phyloP scores from a whole-genome alignment of 352 stramenopile species.

The Halophytophthora polymorphica region DNA sequence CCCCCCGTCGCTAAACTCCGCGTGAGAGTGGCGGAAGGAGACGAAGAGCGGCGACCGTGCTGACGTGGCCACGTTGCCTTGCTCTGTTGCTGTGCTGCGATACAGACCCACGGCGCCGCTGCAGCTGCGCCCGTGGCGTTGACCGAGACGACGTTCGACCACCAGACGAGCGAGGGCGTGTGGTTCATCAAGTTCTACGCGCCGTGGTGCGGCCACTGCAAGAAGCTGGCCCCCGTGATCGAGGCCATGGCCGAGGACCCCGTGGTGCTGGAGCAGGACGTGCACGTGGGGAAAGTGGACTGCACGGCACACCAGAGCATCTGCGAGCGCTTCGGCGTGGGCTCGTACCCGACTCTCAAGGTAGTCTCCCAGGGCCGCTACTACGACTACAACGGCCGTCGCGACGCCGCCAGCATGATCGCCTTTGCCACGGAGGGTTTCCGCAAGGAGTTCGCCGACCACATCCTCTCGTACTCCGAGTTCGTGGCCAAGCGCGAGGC shows the following conservation, averaged over 20 bases:
- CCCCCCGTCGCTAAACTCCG: no score
- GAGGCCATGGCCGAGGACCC: conserved; percentile 48
- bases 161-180: conserved; percentile 44
- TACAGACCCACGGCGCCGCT: conserved; percentile 14
- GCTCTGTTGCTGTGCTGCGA: background rate
- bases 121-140: conserved; percentile 29
- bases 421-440: conserved; percentile 55
- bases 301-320: conserved; percentile 71
- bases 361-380: conserved; percentile 54
- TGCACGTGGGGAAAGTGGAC: conserved; percentile 70
- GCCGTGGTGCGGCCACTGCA: conserved; percentile 83
- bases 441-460: conserved; percentile 68
- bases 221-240: conserved; percentile 70
- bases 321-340: conserved; percentile 77
- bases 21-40: no score
- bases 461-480: conserved; percentile 50
- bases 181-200: conserved; percentile 88
- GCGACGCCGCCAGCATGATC: conserved; percentile 52
- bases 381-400: conserved; percentile 70
- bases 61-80: background rate
- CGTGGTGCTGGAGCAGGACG: conserved; percentile 29
- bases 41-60: no score
- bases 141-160: conserved; percentile 57
- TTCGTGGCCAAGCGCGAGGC: conserved; percentile 42
- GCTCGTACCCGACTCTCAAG: conserved; percentile 83